Evolutionary conservation across 179 eudicot species (phyloP).

Genomic region (Heliamphora pulchella): DNA sequence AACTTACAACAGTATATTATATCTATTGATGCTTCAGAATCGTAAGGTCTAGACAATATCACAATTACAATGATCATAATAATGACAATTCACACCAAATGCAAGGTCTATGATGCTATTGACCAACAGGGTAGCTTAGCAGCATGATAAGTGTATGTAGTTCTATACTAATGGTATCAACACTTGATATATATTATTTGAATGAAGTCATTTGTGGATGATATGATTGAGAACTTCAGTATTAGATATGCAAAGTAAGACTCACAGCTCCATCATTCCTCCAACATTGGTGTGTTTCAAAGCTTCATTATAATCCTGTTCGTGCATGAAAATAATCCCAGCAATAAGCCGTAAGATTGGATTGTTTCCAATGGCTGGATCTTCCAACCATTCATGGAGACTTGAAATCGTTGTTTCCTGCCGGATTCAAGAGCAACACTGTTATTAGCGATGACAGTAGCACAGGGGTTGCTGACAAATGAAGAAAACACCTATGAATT

Average conservation of each 20-base stretch:
- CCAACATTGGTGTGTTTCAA: constrained; percentile 80
- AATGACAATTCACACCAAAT: no score
- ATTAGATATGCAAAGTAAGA: constrained; percentile 9
- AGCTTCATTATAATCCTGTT: constrained; percentile 84
- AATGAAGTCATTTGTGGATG: no score
- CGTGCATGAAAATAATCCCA: constrained; percentile 75
- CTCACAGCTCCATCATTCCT: constrained; percentile 94
- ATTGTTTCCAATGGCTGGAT: constrained; percentile 71
- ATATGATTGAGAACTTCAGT: no score
- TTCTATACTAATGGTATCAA: no score
- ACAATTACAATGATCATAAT: no score
- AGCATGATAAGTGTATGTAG: no score
- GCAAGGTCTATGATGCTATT: no score
- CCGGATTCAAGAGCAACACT: constrained; percentile 8
- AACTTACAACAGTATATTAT: no score
- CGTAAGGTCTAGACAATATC: no score
- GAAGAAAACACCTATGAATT: not conserved
- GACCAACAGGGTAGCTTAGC: no score
- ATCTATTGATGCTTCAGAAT: no score
- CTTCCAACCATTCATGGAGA: constrained; percentile 76
- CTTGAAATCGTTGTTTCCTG: constrained; percentile 76
- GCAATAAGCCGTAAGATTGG: constrained; percentile 73
- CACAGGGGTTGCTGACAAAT: not conserved
- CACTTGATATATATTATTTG: no score
- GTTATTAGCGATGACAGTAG: not conserved